These are phyloP conservation scores for Porphyrellus cyaneotinctus DNA, from an alignment of 768 basidiomycete genomes.

Conservation along the genomic window DNA sequence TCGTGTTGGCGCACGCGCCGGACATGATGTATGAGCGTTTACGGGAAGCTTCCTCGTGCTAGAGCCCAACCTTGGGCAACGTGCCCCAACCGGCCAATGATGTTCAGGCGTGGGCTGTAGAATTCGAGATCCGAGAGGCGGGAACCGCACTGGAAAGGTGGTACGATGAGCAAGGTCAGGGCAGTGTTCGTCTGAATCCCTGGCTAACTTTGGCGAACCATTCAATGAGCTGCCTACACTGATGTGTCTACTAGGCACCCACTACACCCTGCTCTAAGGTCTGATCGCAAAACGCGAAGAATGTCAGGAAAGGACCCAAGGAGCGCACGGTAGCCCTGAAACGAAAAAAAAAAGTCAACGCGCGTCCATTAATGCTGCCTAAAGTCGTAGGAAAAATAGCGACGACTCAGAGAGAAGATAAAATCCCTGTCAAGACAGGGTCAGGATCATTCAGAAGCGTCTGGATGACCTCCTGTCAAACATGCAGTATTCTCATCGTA, in stretches of 20 bases:
- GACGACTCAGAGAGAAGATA: slow-evolving; percentile 35
- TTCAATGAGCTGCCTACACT: neutral
- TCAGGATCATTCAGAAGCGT: slow-evolving; percentile 28
- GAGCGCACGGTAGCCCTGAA: neutral
- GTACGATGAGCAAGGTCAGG: neutral
- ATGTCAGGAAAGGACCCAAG: neutral
- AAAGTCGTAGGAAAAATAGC: neutral
- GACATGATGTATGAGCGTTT: neutral
- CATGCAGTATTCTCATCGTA: slow-evolving; percentile 26
- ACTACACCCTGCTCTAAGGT: neutral
- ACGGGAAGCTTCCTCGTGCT: slow-evolving; percentile 12
- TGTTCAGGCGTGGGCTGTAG: neutral
- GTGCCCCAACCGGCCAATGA: slow-evolving; percentile 5
- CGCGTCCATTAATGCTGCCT: no score
- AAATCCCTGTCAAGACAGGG: slow-evolving; percentile 14
- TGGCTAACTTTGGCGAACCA: neutral
- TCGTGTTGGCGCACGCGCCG: slow-evolving; percentile 26
- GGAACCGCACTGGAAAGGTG: neutral
- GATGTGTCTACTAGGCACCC: neutral
- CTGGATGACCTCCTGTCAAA: slow-evolving; percentile 26
- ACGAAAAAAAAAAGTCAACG: slow-evolving; percentile 10
- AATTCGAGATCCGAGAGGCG: neutral
- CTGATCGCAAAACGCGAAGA: neutral
- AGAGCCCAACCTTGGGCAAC: slow-evolving; percentile 5
- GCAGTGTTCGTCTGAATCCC: neutral